Percentiles rank a stretch among this genome's conserved stretches.
These are phyloP conservation scores for Entomortierella chlamydospora DNA, from an alignment of 192 early-diverging fungal genomes.

Conservation along the genomic window DNA sequence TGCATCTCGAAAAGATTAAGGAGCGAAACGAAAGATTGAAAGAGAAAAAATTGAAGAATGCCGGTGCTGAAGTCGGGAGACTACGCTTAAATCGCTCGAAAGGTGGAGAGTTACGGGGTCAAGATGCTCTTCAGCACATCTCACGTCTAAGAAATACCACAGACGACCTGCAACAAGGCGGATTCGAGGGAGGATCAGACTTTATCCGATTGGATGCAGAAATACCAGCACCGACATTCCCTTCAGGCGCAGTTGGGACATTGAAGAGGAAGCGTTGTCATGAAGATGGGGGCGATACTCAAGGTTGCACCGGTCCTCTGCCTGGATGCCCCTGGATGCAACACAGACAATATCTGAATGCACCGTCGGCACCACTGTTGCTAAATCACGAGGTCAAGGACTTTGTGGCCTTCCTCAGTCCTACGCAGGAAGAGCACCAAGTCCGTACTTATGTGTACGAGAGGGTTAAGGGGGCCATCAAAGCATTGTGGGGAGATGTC, in stretches of 20 bases:
- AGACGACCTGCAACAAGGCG: too few species aligned
- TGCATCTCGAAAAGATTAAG: not conserved
- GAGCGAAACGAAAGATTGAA: not conserved
- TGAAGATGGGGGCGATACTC: not conserved
- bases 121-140: too few species aligned
- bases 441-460: slow-evolving; percentile 81
- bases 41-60: not conserved
- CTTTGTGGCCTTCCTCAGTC: slow-evolving; percentile 84
- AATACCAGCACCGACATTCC: too few species aligned
- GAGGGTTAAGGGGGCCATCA: slow-evolving; percentile 66
- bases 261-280: too few species aligned
- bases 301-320: slow-evolving; percentile 1
- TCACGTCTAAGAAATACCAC: too few species aligned
- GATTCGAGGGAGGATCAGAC: too few species aligned
- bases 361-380: slow-evolving; percentile 16
- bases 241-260: too few species aligned
- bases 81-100: too few species aligned
- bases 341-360: slow-evolving; percentile 14
- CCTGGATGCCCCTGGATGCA: slow-evolving; percentile 45
- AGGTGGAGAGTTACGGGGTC: too few species aligned
- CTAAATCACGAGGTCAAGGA: slow-evolving; percentile 75
- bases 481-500: slow-evolving; percentile 57
- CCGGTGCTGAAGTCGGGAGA: not conserved
- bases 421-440: slow-evolving; percentile 81
- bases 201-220: too few species aligned